Base-by-base conservation (phyloP, 345 rosid genomes). In the Populus alba region DNA sequence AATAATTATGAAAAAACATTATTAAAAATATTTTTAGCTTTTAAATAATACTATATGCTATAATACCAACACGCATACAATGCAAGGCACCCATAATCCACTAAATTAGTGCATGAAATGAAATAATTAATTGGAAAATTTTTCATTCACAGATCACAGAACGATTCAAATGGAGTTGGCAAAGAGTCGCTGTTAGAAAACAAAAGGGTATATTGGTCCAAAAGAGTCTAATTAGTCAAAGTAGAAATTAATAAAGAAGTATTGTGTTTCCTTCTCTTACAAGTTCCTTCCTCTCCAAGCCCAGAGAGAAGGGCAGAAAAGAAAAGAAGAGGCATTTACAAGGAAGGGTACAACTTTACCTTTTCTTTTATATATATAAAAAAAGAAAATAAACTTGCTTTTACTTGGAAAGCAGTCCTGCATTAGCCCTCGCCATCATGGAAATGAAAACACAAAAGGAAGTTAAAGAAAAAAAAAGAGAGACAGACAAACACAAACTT, bases 401-500 rank as follows among this genome's bases (percentile, higher is more conserved):
- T 47, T 47, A 47, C 51, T 47, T 39, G 8, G 43, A 39, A 7
- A 8, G 43, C 43, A 39, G 43, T 39, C 10, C 8, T 39, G 8
- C 8, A 39, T 1, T 39, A 39, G 10, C 43, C 43, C 43, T 8
- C 43, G 8, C 10, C 43, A 8, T 39, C 43, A 39, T 39, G 43
- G 2, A 39, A 39, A 39, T 10, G 2, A 51, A 37, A 31, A 37
- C 47, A 2, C 39, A n/a, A 57, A 38, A 73, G n/a, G 9, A n/a
- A 3, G 2, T 0, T 3, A 15, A 37, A 33, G 17, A 68, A 11
- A 11, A 27, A 27, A 47, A n/a, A 27, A 17, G 8, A 10, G 37
- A 38, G 57, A 17, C 22, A 17, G 57, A 51, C 2, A 59, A 23
- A 66, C 75, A 65, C 80, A 72, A n/a, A 31, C 39, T 76, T 70